A percentile compares a stretch with the other conserved stretches of the same genome.
Conservation (phyloP, 225 moss, liverwort and hornwort genomes). For the Sphagnum tenellum region DNA sequence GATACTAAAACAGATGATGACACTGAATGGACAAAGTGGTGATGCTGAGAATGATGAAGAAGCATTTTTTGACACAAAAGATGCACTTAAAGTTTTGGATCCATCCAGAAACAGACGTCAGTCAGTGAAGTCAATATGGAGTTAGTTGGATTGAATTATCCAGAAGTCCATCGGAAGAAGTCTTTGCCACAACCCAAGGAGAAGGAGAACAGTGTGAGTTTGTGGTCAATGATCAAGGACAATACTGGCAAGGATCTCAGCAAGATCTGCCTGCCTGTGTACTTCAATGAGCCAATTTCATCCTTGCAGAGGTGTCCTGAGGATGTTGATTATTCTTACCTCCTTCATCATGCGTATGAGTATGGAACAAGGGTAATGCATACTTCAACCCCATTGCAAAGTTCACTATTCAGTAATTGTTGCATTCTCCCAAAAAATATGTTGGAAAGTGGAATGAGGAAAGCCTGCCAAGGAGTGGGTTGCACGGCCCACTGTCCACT, state of each 20-base stretch:
- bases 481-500: too few species aligned
- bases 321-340: slow-evolving; percentile 95
- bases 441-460: too few species aligned
- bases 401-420: too few species aligned
- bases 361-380: slow-evolving; percentile 70
- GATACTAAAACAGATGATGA: slow-evolving; percentile 85
- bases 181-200: slow-evolving; percentile 82
- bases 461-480: too few species aligned
- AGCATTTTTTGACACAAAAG: slow-evolving; percentile 85
- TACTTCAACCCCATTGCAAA: too few species aligned
- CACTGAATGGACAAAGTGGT: slow-evolving; percentile 21
- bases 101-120: too few species aligned
- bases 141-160: slow-evolving; percentile 82
- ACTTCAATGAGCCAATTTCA: slow-evolving; percentile 96
- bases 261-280: slow-evolving; percentile 96
- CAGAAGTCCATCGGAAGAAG: slow-evolving; percentile 58
- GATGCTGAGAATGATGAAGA: slow-evolving; percentile 93
- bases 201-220: slow-evolving; percentile 95
- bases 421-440: not conserved
- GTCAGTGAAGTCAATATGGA: slow-evolving; percentile 50
- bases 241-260: slow-evolving; percentile 97
- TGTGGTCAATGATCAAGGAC: slow-evolving; percentile 99
- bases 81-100: slow-evolving; percentile 14
- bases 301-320: slow-evolving; percentile 95
- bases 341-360: slow-evolving; percentile 79